These are phyloP conservation scores for Usnea hakonensis DNA, from an alignment of 495 filamentous ascomycete species.

Conservation along the genomic window DNA sequence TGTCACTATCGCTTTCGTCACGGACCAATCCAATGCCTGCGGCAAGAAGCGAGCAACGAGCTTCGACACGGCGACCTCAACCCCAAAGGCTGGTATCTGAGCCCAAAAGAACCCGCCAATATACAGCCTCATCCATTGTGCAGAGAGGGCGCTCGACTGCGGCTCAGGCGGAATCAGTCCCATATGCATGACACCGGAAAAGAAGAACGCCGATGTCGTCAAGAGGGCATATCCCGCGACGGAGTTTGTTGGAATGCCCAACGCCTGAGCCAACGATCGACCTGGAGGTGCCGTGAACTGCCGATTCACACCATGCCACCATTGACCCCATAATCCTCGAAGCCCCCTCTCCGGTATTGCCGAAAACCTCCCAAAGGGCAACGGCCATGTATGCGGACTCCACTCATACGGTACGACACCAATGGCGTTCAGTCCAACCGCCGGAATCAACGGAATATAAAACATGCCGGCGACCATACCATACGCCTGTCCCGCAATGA, in stretches of 20 bases:
- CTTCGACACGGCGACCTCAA: slow-evolving; percentile 13
- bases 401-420: slow-evolving; percentile 19
- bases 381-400: slow-evolving; percentile 23
- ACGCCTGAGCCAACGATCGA: slow-evolving; percentile 2
- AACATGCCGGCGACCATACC: slow-evolving; percentile 15
- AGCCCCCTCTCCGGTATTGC: slow-evolving; percentile 17
- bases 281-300: slow-evolving; percentile 15
- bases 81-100: slow-evolving; percentile 19
- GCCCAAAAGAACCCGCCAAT: slow-evolving; percentile 23
- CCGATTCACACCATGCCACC: slow-evolving; percentile 24
- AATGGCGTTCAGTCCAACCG: slow-evolving; percentile 13
- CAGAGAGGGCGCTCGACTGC: neutral
- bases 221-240: slow-evolving; percentile 3
- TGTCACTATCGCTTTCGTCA: slow-evolving; percentile 2
- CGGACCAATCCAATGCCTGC: neutral
- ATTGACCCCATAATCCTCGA: slow-evolving; percentile 22
- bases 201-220: slow-evolving; percentile 16
- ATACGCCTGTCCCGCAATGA: slow-evolving; percentile 20
- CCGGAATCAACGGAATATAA: slow-evolving; percentile 8
- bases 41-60: slow-evolving; percentile 1
- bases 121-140: slow-evolving; percentile 18
- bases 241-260: slow-evolving; percentile 8
- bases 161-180: slow-evolving; percentile 23
- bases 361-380: slow-evolving; percentile 20
- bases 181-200: slow-evolving; percentile 23